A percentile compares a stretch with the other conserved stretches of the same genome.
Conservation (phyloP, 805 yeast genomes). For the Trichomonascus vanleenenianus region DNA sequence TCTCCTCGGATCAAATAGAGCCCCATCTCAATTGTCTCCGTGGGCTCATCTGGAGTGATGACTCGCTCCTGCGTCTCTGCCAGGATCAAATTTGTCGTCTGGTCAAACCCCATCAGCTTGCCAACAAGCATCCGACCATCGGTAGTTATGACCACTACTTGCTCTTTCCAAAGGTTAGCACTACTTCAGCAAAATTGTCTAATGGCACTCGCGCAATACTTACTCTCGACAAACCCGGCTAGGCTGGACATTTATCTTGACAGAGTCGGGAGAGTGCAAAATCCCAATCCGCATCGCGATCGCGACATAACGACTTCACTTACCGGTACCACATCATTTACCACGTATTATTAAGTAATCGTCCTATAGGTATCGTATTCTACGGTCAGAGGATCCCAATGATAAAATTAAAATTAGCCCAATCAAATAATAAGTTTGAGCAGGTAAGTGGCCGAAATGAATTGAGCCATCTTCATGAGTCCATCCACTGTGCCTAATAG, state of each 20-base stretch:
- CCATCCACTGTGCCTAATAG: too few relatives aligned
- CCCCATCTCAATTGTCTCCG: constrained; percentile 25
- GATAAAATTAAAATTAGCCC: too few relatives aligned
- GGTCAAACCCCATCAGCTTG: constrained; percentile 30
- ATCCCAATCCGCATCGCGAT: neutral
- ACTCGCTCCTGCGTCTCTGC: constrained; percentile 24
- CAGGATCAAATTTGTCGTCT: constrained; percentile 29
- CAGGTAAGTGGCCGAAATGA: too few relatives aligned
- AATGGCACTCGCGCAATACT: too few relatives aligned
- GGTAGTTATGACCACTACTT: constrained; percentile 27
- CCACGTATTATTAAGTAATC: too few relatives aligned
- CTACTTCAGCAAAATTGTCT: too few relatives aligned
- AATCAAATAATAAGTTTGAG: too few relatives aligned
- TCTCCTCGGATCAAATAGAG: constrained; percentile 31
- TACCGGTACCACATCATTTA: too few relatives aligned
- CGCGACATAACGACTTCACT: neutral
- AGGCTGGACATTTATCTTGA: constrained; percentile 16
- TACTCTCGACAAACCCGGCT: constrained; percentile 19
- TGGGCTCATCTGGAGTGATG: constrained; percentile 20
- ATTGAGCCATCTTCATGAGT: too few relatives aligned
- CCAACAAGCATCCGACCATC: constrained; percentile 30
- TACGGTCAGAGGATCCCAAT: too few relatives aligned
- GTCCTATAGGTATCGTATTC: too few relatives aligned
- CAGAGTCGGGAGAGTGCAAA: neutral
- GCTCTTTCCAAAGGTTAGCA: constrained; percentile 8